These are phyloP conservation scores for Botrytis galanthina DNA, from an alignment of 2,329 filamentous ascomycete genomes.

Conservation along the genomic window DNA sequence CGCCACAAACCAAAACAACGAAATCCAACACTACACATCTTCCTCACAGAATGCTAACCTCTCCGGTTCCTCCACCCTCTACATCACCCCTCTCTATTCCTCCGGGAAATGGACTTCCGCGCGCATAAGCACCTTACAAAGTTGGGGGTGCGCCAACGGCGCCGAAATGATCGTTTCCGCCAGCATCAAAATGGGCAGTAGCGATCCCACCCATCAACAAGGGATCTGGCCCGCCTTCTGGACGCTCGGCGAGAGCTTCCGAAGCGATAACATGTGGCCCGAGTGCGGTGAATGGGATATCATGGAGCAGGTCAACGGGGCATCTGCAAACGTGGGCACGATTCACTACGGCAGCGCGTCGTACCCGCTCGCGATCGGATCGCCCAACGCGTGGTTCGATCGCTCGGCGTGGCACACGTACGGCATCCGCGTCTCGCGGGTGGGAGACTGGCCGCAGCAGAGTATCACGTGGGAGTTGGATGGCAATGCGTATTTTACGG, in stretches of 20 bases:
- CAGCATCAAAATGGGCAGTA: not conserved
- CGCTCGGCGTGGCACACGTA: not conserved
- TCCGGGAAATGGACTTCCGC: not conserved
- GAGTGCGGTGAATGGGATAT: not conserved
- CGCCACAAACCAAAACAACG: not conserved
- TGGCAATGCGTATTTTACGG: not conserved
- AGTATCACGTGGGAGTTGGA: not conserved
- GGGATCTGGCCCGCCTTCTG: not conserved
- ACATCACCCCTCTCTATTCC: not conserved
- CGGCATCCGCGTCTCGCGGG: not conserved
- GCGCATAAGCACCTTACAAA: not conserved
- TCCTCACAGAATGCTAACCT: not conserved
- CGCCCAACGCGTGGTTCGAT: not conserved
- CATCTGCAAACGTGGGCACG: not conserved
- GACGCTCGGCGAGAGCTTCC: not conserved
- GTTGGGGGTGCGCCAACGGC: not conserved
- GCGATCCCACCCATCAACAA: not conserved
- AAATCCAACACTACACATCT: not conserved
- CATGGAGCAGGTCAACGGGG: not conserved
- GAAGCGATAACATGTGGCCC: not conserved
- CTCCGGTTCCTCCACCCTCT: not conserved
- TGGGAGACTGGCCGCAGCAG: not conserved
- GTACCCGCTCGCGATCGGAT: not conserved
- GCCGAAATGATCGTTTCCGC: not conserved
- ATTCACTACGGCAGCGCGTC: not conserved